Conservation (phyloP, 192 early-diverging fungal species). For the Coemansia sp. region DNA sequence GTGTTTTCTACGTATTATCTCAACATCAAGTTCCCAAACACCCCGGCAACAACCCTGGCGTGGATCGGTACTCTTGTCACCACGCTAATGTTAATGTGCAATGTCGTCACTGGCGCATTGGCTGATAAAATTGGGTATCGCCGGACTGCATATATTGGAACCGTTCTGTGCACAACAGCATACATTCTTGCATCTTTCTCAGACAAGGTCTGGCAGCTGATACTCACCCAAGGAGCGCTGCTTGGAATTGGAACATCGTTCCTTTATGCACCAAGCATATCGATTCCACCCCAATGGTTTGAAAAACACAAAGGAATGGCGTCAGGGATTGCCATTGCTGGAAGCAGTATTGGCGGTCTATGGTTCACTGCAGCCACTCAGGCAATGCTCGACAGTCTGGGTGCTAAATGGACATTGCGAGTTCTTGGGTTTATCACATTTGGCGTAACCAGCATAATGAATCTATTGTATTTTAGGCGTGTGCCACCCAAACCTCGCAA, state of each 20-base stretch:
- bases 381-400: constrained; percentile 61
- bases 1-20: constrained; percentile 52
- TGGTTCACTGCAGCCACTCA: constrained; percentile 62
- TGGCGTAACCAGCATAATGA: constrained; percentile 32
- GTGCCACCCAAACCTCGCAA: constrained; percentile 57
- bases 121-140: constrained; percentile 44
- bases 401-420: constrained; percentile 68
- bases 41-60: constrained; percentile 30
- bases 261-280: constrained; percentile 58
- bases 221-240: constrained; percentile 65
- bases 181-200: constrained; percentile 46
- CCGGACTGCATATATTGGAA: constrained; percentile 31
- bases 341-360: constrained; percentile 63
- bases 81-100: constrained; percentile 27
- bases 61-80: constrained; percentile 48
- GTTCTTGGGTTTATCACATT: constrained; percentile 62
- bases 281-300: constrained; percentile 67
- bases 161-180: constrained; percentile 31
- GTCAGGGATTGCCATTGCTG: constrained; percentile 63
- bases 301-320: constrained; percentile 56
- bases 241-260: constrained; percentile 62
- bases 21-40: constrained; percentile 29
- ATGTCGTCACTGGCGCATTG: constrained; percentile 37
- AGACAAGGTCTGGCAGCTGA: constrained; percentile 67
- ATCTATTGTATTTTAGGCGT: constrained; percentile 33